These are phyloP conservation scores for Rugonectria rugulosa DNA, from an alignment of 2,329 filamentous ascomycete species.

Conservation along the genomic window DNA sequence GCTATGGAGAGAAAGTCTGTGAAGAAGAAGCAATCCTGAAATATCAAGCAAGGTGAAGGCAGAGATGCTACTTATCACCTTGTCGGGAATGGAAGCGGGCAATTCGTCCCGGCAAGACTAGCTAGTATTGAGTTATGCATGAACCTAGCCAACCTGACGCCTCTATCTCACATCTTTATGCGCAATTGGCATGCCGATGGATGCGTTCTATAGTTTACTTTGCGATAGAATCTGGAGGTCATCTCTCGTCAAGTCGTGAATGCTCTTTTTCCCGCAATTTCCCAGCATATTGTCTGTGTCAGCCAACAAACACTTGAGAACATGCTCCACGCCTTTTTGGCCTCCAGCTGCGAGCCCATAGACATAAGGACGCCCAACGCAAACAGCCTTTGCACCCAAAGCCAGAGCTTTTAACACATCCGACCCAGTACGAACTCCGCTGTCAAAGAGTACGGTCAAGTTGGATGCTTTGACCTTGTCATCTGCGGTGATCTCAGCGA, in stretches of 20 bases:
- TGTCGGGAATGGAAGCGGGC: too few relatives aligned
- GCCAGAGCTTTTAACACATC: constrained; percentile 52
- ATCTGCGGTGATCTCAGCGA: constrained; percentile 54
- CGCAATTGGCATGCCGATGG: too few relatives aligned
- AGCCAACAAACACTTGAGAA: constrained; percentile 51
- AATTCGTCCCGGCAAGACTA: too few relatives aligned
- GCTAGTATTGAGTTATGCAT: too few relatives aligned
- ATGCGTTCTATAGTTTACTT: constrained; percentile 17
- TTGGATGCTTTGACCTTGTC: constrained; percentile 57
- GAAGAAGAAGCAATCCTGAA: constrained; percentile 31
- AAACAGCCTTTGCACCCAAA: constrained; percentile 50
- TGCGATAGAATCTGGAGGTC: constrained; percentile 26
- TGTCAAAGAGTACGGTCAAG: constrained; percentile 63
- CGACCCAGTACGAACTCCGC: constrained; percentile 49
- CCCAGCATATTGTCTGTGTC: constrained; percentile 57
- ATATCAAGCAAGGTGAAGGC: too few relatives aligned
- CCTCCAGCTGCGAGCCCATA: constrained; percentile 48
- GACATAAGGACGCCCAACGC: constrained; percentile 52
- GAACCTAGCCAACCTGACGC: too few relatives aligned
- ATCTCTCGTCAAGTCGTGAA: constrained; percentile 34
- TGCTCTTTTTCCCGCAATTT: constrained; percentile 56
- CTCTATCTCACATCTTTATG: too few relatives aligned
- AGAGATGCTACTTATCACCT: too few relatives aligned
- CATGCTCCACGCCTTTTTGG: constrained; percentile 62
- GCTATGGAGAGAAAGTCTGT: constrained; percentile 34